phyloP scores from a whole-genome alignment of 2,329 filamentous ascomycete genomes.

The Aureobasidium melanogenum region DNA sequence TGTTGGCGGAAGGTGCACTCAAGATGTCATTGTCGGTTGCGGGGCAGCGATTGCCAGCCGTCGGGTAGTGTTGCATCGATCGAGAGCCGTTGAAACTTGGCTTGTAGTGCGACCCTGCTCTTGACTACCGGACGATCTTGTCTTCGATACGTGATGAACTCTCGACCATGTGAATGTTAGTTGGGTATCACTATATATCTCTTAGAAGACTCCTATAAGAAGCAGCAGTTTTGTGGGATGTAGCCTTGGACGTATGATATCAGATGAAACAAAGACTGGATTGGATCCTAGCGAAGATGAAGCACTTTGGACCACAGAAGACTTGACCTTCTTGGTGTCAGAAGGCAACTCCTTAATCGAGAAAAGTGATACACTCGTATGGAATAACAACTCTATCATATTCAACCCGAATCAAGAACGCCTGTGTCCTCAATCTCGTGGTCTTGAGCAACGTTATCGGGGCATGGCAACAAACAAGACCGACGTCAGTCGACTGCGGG shows the following conservation, averaged over 20 bases:
- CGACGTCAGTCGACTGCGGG: slow-evolving; percentile 7
- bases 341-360: too few relatives aligned
- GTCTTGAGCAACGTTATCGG: slow-evolving; percentile 2
- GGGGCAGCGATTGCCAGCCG: slow-evolving; percentile 5
- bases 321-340: too few relatives aligned
- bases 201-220: neutral
- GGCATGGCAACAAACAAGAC: neutral
- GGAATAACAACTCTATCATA: neutral
- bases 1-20: neutral
- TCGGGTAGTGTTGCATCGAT: too few relatives aligned
- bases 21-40: slow-evolving; percentile 11
- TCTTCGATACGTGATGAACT: neutral
- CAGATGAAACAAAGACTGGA: too few relatives aligned
- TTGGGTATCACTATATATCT: too few relatives aligned
- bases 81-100: neutral
- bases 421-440: neutral
- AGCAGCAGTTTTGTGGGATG: too few relatives aligned
- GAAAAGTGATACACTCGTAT: too few relatives aligned
- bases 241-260: too few relatives aligned
- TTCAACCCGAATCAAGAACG: neutral
- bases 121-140: neutral
- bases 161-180: neutral
- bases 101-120: neutral
- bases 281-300: too few relatives aligned
- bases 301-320: too few relatives aligned